Evolutionary conservation across 192 early-diverging fungal genomes (phyloP), one percentile per base, ranked within the genome.

Genomic region (Entomortierella parvispora): DNA sequence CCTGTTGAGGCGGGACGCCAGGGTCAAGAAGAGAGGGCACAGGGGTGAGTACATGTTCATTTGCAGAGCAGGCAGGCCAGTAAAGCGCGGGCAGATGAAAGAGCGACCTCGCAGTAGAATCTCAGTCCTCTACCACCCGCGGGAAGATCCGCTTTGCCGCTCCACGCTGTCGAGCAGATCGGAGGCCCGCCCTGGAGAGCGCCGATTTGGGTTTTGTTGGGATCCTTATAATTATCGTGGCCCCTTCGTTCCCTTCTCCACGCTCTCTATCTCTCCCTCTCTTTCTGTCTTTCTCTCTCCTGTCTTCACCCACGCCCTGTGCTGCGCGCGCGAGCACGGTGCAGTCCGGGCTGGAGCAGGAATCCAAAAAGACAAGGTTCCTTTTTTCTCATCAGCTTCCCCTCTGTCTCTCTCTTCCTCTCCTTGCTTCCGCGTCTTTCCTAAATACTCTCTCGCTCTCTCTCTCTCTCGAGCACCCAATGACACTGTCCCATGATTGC

Each of bases 1-100:
- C 92, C 88, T 86, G 66, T 64, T 42, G 42, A 57, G 28, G 9
- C 37, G 46, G 14, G 22, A 25, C 3, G 18, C 20, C 20, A 40
- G 7, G 12, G 5, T 12, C 37, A 40, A 9, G 12, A 40, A 9
- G 37, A 40, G 12, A 40, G 5, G 37, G 12, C 12, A n/a, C n/a
- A n/a, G n/a, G n/a, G n/a, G n/a, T n/a, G n/a, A n/a, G n/a, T n/a
- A n/a, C n/a, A n/a, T n/a, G n/a, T n/a, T n/a, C n/a, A n/a, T n/a
- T n/a, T n/a, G n/a, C n/a, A n/a, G n/a, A n/a, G n/a, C n/a, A n/a
- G n/a, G n/a, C n/a, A n/a, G n/a, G n/a, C n/a, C n/a, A n/a, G n/a
- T 31, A 14, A 15, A 32, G 34, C 31, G 32, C 20, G 43, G 23
- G 37, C 46, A 66, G 17, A 31, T 48, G 55, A 46, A 54, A 28